Evolutionary conservation across 352 stramenopile species (phyloP), one percentile per base, ranked within the genome.

Genomic region (Phytopythium montanum): DNA sequence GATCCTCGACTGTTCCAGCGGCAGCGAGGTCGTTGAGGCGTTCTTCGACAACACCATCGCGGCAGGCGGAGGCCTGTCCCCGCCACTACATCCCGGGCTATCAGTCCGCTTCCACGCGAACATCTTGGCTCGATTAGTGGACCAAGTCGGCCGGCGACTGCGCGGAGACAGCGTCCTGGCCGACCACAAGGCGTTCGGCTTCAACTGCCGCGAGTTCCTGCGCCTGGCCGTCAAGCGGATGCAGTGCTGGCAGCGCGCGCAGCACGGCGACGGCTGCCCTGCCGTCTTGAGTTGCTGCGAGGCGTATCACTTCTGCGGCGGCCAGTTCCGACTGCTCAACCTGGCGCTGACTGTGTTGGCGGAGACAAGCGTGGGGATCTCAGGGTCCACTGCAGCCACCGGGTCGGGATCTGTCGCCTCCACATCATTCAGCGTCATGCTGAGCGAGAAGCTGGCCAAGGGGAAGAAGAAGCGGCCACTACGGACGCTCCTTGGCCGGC

Each of bases 221-320:
- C 75, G 68, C 29, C 66, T 88, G 38, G 67, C 70, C 4, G 70
- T 88, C 26, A 56, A 61, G 33, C 87, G 81, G 42, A 90, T 90
- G 75, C 77, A 87, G 25, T 70, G 69, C 33, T 92, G 79, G 81
- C 81, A 92, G 50, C 70, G 73, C 26, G 65, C 81, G 12, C 81
- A 92, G 54, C 74, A 89, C 29, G 78, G 81, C 3, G 78, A 90
- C 39, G 73, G 68, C 7, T 90, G 81, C 38, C 78, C 81, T 16
- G 23, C 53, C 18, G 54, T 61, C 2, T 80, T 88, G 61, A 63
- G 56, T 36, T 90, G 78, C 28, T 88, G 77, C 50, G 71, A 73
- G 19, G 67, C 51, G 58, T 67, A 80, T 18, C 79, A 87, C 57
- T 90, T 90, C 39, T 54, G 68, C 18, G 74, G 68, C 28, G 81